Base-by-base conservation (phyloP, 2,329 filamentous ascomycete species). In the Claviceps sp. region DNA sequence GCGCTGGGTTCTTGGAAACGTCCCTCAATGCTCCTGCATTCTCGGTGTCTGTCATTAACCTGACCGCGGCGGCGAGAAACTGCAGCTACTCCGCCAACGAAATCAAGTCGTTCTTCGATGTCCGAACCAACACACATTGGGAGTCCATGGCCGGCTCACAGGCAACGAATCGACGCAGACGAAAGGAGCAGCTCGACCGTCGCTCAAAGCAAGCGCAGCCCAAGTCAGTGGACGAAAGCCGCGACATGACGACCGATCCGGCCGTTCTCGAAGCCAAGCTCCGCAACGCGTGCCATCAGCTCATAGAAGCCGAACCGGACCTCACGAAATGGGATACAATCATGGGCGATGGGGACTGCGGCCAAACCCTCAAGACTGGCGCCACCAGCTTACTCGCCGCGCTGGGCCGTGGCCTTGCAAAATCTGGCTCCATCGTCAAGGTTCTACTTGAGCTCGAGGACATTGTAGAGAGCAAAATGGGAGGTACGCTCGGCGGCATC, bases 11-110 rank as follows among this genome's bases (percentile, higher is more conserved):
- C 30, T 75, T 83, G 52, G 85, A 87, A 74, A 87, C 84, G 0
- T 85, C 81, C 16, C 73, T 88, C 59, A 87, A 87, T 57, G 84
- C 82, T 0, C 76, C 83, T 0, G 84, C 82, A 0, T 87, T 87
- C 61, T 84, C 80, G 14, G 74, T 87, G 5, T 84, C 82, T 3
- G 59, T 87, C 48, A 68, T 85, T 59, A 85, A 82, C 62, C 62
- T 81, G 41, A 73, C 74, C 0, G 71, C 70, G 0, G 70, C 73
- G 0, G 70, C 75, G 0, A 60, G 60, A 48, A 68, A 68, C 54
- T 73, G 69, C 60, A 57, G 65, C 2, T 77, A 76, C 62, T 71
- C 72, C 0, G 64, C 62, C 39, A 70, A 68, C 1, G 73, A 81
- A 10, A 76, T 87, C 68, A 74, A 84, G 55, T 68, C 70, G 17